A percentile compares a stretch with the other conserved stretches of the same genome.
These are phyloP conservation scores for Camellia lanceoleosa DNA, from an alignment of 148 eudicot genomes.

Conservation along the genomic window DNA sequence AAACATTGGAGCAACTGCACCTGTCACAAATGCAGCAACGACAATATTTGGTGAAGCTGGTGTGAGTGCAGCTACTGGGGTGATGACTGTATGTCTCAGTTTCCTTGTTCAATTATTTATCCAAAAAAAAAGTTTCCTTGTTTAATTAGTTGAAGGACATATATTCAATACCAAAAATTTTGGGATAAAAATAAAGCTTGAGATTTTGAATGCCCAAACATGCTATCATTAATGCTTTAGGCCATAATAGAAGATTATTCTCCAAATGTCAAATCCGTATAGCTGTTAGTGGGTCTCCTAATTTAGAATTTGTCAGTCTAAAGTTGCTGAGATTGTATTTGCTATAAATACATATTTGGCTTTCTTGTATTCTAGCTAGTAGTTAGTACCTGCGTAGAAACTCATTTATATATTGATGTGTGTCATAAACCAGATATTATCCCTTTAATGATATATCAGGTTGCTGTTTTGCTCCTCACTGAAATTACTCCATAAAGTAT, in stretches of 20 bases:
- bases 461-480: conserved; percentile 90
- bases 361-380: neutral
- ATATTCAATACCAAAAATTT: neutral
- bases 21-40: conserved; percentile 97
- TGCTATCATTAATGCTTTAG: neutral
- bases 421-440: conserved; percentile 1
- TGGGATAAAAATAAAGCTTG: neutral
- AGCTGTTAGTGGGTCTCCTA: no score
- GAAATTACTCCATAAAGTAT: conserved; percentile 99
- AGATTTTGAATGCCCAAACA: neutral
- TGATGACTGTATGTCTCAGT: conserved; percentile 76
- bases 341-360: no score
- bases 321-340: neutral
- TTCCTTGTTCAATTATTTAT: neutral
- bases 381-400: neutral
- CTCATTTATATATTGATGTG: conserved; percentile 4
- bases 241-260: neutral
- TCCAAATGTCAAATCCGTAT: neutral
- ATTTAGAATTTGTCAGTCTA: no score
- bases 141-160: neutral
- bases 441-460: conserved; percentile 44
- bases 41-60: conserved; percentile 94
- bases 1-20: conserved; percentile 94
- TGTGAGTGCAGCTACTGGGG: conserved; percentile 93
- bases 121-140: no score